Percentiles rank a stretch among this genome's conserved stretches.
Conservation (phyloP, 1,284 basidiomycete species). For the Lentinus polychrous region DNA sequence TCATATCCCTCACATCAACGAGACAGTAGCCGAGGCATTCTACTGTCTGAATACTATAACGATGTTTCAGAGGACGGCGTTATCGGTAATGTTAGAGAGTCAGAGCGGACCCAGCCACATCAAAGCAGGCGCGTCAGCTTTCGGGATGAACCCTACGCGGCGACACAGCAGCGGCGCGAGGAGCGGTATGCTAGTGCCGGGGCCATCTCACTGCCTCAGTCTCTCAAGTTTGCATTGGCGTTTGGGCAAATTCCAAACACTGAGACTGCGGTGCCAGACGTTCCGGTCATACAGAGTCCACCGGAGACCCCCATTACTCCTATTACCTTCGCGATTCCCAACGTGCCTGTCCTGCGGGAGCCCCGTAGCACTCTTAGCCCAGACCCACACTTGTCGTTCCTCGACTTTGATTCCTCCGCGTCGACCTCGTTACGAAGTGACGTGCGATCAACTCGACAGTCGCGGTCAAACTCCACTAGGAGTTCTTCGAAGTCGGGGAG, state of each 20-base stretch:
- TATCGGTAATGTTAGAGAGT: slow-evolving; percentile 9
- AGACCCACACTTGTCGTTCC: slow-evolving; percentile 42
- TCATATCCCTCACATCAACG: slow-evolving; percentile 11
- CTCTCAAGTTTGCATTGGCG: slow-evolving; percentile 7
- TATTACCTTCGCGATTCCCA: slow-evolving; percentile 3
- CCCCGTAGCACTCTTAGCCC: neutral
- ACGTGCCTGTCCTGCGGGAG: neutral
- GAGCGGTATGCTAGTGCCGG: slow-evolving; percentile 20
- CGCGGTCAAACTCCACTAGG: slow-evolving; percentile 14
- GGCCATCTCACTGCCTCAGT: slow-evolving; percentile 22
- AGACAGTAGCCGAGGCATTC: slow-evolving; percentile 22
- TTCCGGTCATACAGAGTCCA: slow-evolving; percentile 2
- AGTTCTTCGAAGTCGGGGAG: slow-evolving; percentile 18
- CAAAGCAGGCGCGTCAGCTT: slow-evolving; percentile 21
- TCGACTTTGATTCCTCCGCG: slow-evolving; percentile 50
- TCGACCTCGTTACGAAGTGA: slow-evolving; percentile 18
- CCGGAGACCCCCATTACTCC: slow-evolving; percentile 5
- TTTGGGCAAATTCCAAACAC: neutral
- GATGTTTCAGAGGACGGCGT: slow-evolving; percentile 6
- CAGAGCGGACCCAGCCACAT: slow-evolving; percentile 1
- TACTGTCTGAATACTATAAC: slow-evolving; percentile 16
- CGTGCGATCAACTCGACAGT: slow-evolving; percentile 19
- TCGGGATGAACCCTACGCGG: slow-evolving; percentile 14
- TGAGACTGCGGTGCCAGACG: neutral
- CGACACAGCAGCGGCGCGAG: slow-evolving; percentile 16